Percentiles rank a stretch among this genome's conserved stretches.
phyloP scores from a whole-genome alignment of 805 yeast species.

The Ogataea sp. region DNA sequence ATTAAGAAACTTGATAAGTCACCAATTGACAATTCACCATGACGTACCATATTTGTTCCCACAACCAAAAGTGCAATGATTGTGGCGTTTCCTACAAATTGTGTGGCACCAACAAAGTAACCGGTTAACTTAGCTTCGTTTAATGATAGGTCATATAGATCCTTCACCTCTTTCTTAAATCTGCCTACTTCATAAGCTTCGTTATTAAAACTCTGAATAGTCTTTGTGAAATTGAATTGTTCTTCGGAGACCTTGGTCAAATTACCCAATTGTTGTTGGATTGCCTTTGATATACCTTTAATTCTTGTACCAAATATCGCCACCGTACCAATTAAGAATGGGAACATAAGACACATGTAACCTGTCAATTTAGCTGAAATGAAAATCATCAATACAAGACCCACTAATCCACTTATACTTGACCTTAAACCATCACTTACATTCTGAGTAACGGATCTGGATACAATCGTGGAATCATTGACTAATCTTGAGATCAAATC shows the following conservation, averaged over 20 bases:
- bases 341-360: constrained; percentile 72
- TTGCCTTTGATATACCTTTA: constrained; percentile 60
- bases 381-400: constrained; percentile 84
- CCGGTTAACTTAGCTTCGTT: constrained; percentile 78
- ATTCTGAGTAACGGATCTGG: constrained; percentile 81
- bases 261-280: constrained; percentile 79
- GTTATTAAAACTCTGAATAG: constrained; percentile 87
- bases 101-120: constrained; percentile 67
- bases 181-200: constrained; percentile 70
- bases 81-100: constrained; percentile 76
- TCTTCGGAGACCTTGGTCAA: constrained; percentile 90
- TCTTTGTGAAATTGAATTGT: constrained; percentile 73
- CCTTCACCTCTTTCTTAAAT: constrained; percentile 65
- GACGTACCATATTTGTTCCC: constrained; percentile 76
- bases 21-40: constrained; percentile 75
- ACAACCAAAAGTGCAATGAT: constrained; percentile 67
- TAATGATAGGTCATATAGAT: constrained; percentile 58
- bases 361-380: constrained; percentile 79
- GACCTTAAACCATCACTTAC: constrained; percentile 90
- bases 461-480: constrained; percentile 81
- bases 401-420: constrained; percentile 73
- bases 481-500: constrained; percentile 85
- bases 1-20: constrained; percentile 88
- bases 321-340: constrained; percentile 76
- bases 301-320: constrained; percentile 75